Percentiles rank a stretch among this genome's conserved stretches.
Evolutionary conservation across 1,139 yeast species (phyloP).

Genomic region (Hanseniaspora gamundiae): DNA sequence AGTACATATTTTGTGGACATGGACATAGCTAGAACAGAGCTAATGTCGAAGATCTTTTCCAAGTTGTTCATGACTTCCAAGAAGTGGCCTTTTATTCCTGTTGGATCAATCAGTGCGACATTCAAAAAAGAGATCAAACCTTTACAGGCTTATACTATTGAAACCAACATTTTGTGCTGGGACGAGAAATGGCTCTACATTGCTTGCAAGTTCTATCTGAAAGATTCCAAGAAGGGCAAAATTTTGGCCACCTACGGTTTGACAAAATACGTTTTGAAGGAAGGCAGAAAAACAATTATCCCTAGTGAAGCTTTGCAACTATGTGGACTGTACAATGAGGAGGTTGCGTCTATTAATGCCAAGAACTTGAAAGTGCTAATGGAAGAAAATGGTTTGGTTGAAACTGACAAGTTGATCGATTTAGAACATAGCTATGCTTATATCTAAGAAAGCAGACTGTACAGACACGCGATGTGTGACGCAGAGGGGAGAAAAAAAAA

Average conservation of each 20-base stretch:
- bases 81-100: constrained; percentile 58
- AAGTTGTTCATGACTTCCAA: constrained; percentile 36
- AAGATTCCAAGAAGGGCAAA: constrained; percentile 26
- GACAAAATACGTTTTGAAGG: constrained; percentile 72
- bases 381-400: constrained; percentile 16
- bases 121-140: constrained; percentile 67
- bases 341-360: constrained; percentile 32
- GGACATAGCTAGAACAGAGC: constrained; percentile 64
- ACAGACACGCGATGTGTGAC: not conserved
- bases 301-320: constrained; percentile 48
- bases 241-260: constrained; percentile 46
- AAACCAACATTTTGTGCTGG: constrained; percentile 65
- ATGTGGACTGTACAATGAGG: constrained; percentile 46
- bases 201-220: constrained; percentile 42
- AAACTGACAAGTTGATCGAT: not conserved
- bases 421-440: not conserved
- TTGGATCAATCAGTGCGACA: constrained; percentile 57
- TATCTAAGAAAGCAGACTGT: not conserved
- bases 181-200: constrained; percentile 78
- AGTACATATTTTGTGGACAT: constrained; percentile 77
- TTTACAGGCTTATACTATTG: constrained; percentile 44
- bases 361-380: constrained; percentile 25
- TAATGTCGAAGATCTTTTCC: constrained; percentile 45
- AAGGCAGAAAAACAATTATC: constrained; percentile 55
- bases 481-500: too few relatives aligned